phyloP scores from a whole-genome alignment of 352 stramenopile species.

The Phytophthora constricta region DNA sequence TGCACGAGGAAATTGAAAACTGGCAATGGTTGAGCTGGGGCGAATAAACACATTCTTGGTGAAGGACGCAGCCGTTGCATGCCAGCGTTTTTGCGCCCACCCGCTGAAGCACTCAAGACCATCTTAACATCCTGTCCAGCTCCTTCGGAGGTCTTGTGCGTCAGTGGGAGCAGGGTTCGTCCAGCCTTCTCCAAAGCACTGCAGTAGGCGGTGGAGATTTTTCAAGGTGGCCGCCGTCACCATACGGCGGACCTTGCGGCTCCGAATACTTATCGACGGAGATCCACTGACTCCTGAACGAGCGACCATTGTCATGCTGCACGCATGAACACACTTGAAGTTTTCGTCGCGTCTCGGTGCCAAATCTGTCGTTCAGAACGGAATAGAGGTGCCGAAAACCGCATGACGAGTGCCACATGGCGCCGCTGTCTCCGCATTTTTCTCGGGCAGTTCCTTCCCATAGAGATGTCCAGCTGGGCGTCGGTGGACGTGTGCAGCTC shows the following conservation, averaged over 20 bases:
- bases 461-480: conserved; percentile 6
- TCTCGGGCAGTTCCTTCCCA: conserved; percentile 5
- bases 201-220: not conserved
- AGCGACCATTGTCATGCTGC: not conserved
- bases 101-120: conserved; percentile 29
- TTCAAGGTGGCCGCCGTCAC: not conserved
- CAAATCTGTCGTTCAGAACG: not conserved
- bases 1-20: conserved; percentile 42
- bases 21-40: conserved; percentile 7
- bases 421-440: not conserved
- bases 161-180: conserved; percentile 19
- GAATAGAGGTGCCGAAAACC: conserved; percentile 1
- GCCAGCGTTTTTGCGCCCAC: conserved; percentile 21
- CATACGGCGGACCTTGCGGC: not conserved
- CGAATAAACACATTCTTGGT: conserved; percentile 34
- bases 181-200: not conserved
- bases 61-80: conserved; percentile 10
- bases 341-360: too few species aligned
- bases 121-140: conserved; percentile 39
- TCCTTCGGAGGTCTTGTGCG: conserved; percentile 11
- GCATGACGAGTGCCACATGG: not conserved
- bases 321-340: conserved; percentile 1
- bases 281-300: not conserved
- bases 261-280: conserved; percentile 1
- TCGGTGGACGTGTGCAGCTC: conserved; percentile 7